Conservation (phyloP, 305 asterid species). For the Fraxinus albicans region DNA sequence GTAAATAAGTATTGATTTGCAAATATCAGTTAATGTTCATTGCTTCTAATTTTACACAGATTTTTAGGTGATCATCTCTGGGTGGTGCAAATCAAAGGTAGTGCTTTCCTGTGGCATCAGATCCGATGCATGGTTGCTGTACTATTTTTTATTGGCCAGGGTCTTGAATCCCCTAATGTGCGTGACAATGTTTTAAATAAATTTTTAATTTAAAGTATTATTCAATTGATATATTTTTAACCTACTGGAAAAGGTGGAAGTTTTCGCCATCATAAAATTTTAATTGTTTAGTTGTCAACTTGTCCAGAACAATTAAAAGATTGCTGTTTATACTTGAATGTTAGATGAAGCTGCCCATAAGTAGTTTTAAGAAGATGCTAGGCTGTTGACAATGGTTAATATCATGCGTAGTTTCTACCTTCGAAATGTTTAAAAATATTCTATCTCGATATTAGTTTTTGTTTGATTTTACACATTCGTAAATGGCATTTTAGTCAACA, state of each 20-base stretch:
- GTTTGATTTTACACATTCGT: neutral
- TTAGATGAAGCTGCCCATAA: conserved; percentile 9
- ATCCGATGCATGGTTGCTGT: conserved; percentile 95
- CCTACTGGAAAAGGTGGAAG: conserved; percentile 2
- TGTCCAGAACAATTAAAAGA: conserved; percentile 11
- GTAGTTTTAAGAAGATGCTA: conserved; percentile 1
- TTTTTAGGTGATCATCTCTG: conserved; percentile 69
- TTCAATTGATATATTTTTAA: conserved; percentile 8
- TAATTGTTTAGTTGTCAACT: conserved; percentile 9
- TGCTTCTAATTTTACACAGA: conserved; percentile 41
- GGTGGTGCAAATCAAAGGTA: conserved; percentile 78
- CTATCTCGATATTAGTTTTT: neutral
- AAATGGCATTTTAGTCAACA: neutral
- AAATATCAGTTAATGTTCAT: conserved; percentile 12
- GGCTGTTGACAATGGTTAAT: neutral
- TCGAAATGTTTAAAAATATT: neutral
- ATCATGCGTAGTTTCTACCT: neutral
- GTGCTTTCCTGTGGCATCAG: conserved; percentile 99
- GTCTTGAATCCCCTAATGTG: conserved; percentile 88
- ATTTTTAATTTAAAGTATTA: conserved; percentile 18
- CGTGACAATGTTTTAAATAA: conserved; percentile 33
- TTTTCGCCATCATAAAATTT: conserved; percentile 12
- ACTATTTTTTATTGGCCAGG: conserved; percentile 90
- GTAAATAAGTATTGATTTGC: conserved; percentile 6
- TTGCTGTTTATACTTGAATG: conserved; percentile 10